Evolutionary conservation across 192 early-diverging fungal genomes (phyloP), one percentile per base, ranked within the genome.

Genomic region (Coemansia sp.): DNA sequence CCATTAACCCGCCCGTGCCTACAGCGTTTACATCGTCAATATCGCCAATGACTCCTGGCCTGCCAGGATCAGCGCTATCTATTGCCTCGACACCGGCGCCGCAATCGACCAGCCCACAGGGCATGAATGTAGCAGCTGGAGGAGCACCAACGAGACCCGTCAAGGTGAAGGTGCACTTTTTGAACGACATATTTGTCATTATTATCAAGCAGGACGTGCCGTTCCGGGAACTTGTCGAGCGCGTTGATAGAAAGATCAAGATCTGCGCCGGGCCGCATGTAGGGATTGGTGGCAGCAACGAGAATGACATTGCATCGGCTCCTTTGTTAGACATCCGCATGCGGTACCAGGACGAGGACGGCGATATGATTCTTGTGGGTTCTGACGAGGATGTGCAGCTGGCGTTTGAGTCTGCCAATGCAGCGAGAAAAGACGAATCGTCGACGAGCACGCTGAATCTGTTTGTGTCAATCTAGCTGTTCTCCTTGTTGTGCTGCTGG

Each of bases 341-440:
- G 63, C 87, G 88, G 69, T 98, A 98, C 71, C 88, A 90, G 72
- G 96, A 99, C 69, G 95, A 98, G 76, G 96, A 96, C 70, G 92
- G 93, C 45, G 95, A 98, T 69, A 88, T 90, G 72, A 89, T 96
- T 21, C 89, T 88, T 43, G 89, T 99, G 51, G 90, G 91, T 65
- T 90, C 88, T 20, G 90, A 97, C 73, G 94, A 94, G 58, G 97
- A 99, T 71, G 92, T 99, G 34, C 88, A 87, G 51, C 81, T 96
- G 89, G 95, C 94, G 7, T 95, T 99, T 84, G 95, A 95, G 76
- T 80, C 83, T 38, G 77, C 83, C 8, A 76, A 67, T 26, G 77
- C 71, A 0, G 70, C 83, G 4, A 64, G 59, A n/a, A 72, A 62
- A 55, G 83, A 80, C 56, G 74, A 76, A 33, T 68, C 65, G 0